A percentile compares a stretch with the other conserved stretches of the same genome.
These are phyloP conservation scores for Fusarium sp. DNA, from an alignment of 2,329 filamentous ascomycete species.

Conservation along the genomic window DNA sequence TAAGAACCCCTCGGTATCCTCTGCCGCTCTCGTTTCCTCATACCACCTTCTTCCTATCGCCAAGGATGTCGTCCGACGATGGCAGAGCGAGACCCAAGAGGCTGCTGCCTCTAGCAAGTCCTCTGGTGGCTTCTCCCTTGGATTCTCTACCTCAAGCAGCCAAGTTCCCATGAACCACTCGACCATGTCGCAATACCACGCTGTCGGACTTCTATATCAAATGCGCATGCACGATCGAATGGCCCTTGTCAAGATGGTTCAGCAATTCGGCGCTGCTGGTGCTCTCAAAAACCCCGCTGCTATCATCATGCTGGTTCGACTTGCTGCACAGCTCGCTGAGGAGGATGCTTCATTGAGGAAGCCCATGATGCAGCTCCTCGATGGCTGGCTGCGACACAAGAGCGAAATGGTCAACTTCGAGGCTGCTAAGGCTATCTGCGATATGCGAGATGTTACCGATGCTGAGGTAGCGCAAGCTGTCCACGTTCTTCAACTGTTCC, in stretches of 20 bases:
- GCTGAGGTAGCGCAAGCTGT: slow-evolving; percentile 92
- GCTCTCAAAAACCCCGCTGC: slow-evolving; percentile 96
- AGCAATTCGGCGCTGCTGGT: slow-evolving; percentile 92
- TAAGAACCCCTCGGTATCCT: slow-evolving; percentile 97
- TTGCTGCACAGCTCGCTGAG: slow-evolving; percentile 93
- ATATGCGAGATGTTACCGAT: slow-evolving; percentile 92
- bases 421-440: slow-evolving; percentile 96
- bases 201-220: slow-evolving; percentile 95
- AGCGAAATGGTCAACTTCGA: slow-evolving; percentile 99
- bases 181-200: slow-evolving; percentile 98
- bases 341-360: slow-evolving; percentile 90
- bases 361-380: slow-evolving; percentile 96
- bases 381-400: slow-evolving; percentile 97
- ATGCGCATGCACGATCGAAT: slow-evolving; percentile 98
- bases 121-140: slow-evolving; percentile 88
- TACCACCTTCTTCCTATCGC: slow-evolving; percentile 98
- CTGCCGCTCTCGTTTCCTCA: slow-evolving; percentile 93
- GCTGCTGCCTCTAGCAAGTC: slow-evolving; percentile 92
- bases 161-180: slow-evolving; percentile 88
- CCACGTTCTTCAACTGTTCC: slow-evolving; percentile 94
- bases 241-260: slow-evolving; percentile 99
- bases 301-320: slow-evolving; percentile 88
- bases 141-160: slow-evolving; percentile 84
- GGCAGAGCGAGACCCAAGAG: slow-evolving; percentile 99
- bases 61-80: slow-evolving; percentile 92